phyloP scores from a whole-genome alignment of 768 basidiomycete species.

The Psilocybe azurescens region DNA sequence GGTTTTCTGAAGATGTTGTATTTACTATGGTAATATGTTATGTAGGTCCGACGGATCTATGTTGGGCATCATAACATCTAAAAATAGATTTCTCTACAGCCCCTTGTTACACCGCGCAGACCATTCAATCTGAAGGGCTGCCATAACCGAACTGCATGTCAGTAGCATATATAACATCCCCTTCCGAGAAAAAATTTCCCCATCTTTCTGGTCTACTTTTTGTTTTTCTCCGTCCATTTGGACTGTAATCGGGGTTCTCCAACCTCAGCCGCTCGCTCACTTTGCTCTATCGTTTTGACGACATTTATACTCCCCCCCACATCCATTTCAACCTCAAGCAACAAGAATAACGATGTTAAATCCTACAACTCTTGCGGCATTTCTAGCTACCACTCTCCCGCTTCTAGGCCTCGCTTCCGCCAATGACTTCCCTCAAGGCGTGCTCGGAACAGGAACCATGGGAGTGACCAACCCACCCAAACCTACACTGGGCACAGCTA shows the following conservation, averaged over 20 bases:
- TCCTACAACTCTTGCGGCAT: background rate
- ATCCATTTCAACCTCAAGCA: background rate
- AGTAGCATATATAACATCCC: background rate
- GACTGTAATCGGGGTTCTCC: background rate
- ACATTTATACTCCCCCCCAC: background rate
- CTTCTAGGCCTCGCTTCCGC: background rate
- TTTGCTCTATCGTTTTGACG: background rate
- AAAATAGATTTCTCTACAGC: background rate
- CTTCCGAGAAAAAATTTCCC: background rate
- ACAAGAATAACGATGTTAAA: background rate
- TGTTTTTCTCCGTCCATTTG: background rate
- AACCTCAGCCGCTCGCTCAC: background rate
- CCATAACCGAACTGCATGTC: no score
- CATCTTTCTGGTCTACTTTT: background rate
- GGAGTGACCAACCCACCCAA: constrained; percentile 45
- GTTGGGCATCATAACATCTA: background rate
- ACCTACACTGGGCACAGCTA: constrained; percentile 41
- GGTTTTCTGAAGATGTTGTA: no score
- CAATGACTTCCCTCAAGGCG: constrained; percentile 34
- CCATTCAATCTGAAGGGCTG: no score
- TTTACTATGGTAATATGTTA: no score
- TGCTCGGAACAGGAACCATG: constrained; percentile 47
- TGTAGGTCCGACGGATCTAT: no score
- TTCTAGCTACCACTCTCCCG: background rate
- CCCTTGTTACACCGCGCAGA: background rate